Percentiles rank a stretch among this genome's conserved stretches.
Conservation (phyloP, 495 filamentous ascomycete genomes). For the Lasiosphaeria ovina region DNA sequence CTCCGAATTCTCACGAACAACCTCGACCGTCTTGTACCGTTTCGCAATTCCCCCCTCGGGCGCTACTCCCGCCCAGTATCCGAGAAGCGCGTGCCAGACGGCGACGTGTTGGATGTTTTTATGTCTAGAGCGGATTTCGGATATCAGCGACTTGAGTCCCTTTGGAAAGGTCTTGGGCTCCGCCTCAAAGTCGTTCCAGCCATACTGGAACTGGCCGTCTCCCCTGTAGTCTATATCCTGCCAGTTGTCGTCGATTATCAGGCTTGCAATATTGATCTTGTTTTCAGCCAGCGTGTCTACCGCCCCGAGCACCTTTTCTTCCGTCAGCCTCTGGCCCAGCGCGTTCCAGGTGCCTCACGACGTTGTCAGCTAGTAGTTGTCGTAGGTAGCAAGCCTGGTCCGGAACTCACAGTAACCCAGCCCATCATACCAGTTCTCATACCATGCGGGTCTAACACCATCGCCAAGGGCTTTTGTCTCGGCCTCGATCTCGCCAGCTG, state of each 20-base stretch:
- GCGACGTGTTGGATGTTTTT: constrained; percentile 78
- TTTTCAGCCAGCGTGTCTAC: constrained; percentile 67
- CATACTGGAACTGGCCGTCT: constrained; percentile 48
- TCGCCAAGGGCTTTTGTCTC: constrained; percentile 4
- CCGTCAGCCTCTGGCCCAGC: constrained; percentile 76
- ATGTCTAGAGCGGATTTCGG: constrained; percentile 64
- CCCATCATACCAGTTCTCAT: constrained; percentile 88
- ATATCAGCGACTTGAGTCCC: constrained; percentile 68
- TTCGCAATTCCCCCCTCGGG: constrained; percentile 67
- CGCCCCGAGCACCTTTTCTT: constrained; percentile 73
- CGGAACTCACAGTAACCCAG: constrained; percentile 55
- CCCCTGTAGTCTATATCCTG: constrained; percentile 65
- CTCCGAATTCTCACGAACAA: constrained; percentile 50
- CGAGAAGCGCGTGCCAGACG: constrained; percentile 94
- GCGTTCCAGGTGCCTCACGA: constrained; percentile 83
- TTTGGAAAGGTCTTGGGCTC: constrained; percentile 75
- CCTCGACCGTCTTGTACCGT: constrained; percentile 72
- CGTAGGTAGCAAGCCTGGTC: neutral
- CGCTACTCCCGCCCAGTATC: constrained; percentile 91
- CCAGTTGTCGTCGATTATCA: constrained; percentile 98
- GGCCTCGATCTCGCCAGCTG: constrained; percentile 28
- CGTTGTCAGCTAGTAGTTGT: neutral
- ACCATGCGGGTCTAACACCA: constrained; percentile 63
- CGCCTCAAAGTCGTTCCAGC: constrained; percentile 75
- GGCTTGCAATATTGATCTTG: constrained; percentile 70